Conservation (phyloP, 1,284 basidiomycete genomes). For the Ceratobasidium theobromae region DNA sequence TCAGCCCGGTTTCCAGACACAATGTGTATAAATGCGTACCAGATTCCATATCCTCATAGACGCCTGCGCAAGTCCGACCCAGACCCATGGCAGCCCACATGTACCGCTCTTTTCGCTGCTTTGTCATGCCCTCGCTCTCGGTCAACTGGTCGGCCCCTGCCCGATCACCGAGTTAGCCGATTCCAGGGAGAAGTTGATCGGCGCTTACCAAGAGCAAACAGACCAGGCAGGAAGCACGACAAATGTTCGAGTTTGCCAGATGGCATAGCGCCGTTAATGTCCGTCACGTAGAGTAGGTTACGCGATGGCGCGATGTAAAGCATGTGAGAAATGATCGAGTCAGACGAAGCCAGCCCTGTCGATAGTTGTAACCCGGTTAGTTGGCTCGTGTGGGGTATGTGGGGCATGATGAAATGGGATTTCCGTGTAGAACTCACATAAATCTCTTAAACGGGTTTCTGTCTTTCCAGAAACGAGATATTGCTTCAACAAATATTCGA, state of each 20-base stretch:
- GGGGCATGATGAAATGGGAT: background rate
- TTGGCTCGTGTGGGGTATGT: background rate
- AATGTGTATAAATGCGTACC: background rate
- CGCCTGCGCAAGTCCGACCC: slow-evolving; percentile 56
- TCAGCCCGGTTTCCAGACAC: background rate
- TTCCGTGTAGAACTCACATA: no score
- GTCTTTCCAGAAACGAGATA: slow-evolving; percentile 63
- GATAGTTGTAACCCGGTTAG: background rate
- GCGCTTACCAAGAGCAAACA: slow-evolving; percentile 70
- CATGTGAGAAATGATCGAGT: slow-evolving; percentile 47
- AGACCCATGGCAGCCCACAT: slow-evolving; percentile 68
- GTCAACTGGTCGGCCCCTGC: slow-evolving; percentile 23
- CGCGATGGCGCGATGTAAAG: slow-evolving; percentile 67
- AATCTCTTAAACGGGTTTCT: slow-evolving; percentile 58
- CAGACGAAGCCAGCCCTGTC: slow-evolving; percentile 18
- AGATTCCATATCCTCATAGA: slow-evolving; percentile 22
- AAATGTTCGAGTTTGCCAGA: slow-evolving; percentile 69
- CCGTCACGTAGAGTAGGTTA: slow-evolving; percentile 69
- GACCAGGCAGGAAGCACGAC: slow-evolving; percentile 74
- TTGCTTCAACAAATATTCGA: slow-evolving; percentile 75
- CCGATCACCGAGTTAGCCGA: background rate
- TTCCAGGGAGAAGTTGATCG: background rate
- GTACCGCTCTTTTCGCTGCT: slow-evolving; percentile 48
- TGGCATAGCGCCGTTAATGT: slow-evolving; percentile 46
- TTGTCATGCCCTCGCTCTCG: slow-evolving; percentile 27